Evolutionary conservation across 2,329 filamentous ascomycete genomes (phyloP), one percentile per base, ranked within the genome.

Genomic region (Neofusicoccum ribis): DNA sequence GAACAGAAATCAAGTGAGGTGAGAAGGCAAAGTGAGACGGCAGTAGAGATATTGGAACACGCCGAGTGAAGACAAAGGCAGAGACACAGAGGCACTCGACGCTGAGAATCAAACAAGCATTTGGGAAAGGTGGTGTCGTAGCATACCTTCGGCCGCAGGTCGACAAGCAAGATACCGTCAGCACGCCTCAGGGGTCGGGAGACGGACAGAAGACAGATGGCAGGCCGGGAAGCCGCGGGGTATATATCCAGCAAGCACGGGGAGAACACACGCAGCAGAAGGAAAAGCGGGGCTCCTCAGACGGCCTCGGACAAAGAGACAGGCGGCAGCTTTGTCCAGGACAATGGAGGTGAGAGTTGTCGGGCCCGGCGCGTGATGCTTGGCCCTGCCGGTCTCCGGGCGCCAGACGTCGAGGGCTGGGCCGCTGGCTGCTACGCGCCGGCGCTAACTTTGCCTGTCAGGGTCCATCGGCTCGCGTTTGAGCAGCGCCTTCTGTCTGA

Each of bases 401-500:
- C 39, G 31, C 17, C 50, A 54, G 50, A 31, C 49, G 15, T 37
- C 5, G 36, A 56, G 51, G 51, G 51, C 51, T 56, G 51, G 51
- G 54, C 39, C 39, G 54, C 54, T 43, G 39, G 39, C 36, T 58
- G 54, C 36, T 60, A 60, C 56, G 56, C 56, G 56, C 56, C 56
- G 56, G 56, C 56, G 56, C 56, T 60, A 60, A 23, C 31, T 47
- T 41, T 27, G 56, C 56, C 56, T 60, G 56, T 60, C 56, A 60
- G 43, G 56, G 56, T 47, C 31, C 27, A 47, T 46, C 56, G 15
- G 37, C n/a, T 56, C 52, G 37, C 39, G 52, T 56, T 27, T 31
- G 36, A 56, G 52, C 51, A 59, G 52, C 41, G 54, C 52, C 51
- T 54, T 44, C 39, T 46, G 27, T 58, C 54, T 58, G 54, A 58